Evolutionary conservation across 1,284 basidiomycete species (phyloP), one percentile per base, ranked within the genome.

Genomic region (Gomphus bonarii): DNA sequence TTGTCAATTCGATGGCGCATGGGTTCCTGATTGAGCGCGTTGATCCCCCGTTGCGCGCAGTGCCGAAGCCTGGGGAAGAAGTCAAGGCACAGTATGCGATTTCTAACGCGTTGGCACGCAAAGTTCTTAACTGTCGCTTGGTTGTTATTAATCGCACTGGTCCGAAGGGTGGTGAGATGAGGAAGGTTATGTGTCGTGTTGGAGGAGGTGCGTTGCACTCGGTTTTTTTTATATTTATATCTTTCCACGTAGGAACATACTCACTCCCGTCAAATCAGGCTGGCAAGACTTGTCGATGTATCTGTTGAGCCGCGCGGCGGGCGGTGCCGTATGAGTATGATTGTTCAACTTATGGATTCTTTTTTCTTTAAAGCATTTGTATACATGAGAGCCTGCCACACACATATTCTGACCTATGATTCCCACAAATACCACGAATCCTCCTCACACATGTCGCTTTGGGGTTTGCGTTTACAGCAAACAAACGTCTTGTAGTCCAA

Each of bases 201-300:
- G 88, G 88, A 57, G 88, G 88, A 68, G 88, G 86, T 84, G 62
- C 67, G 81, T 75, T 8, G 38, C 33, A 61, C 51, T 59, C 62
- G 40, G 40, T 38, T 53, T 38, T 42, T 56, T 55, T 35, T 31
- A 7, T 28, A 28, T 28, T 28, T 28, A 28, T 28, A 28, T 28
- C 25, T 28, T 28, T 44, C 1, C 36, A 35, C 3, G 40, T 46
- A 54, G 55, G 47, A 57, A 33, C 22, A 18, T 30, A n/a, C 55
- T 40, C 40, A 49, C 53, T 40, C 55, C 43, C 20, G 1, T 50
- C 55, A 28, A 28, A 61, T 54, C 69, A 85, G 89, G 90, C 43
- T 94, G 90, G 91, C 88, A 91, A 67, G 90, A 92, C 70, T 73
- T 94, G 60, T 82, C 82, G 64, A 71, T 86, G 63, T 92, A 89